Conservation (phyloP, 495 filamentous ascomycete species). For the Endocarpon pusillum region DNA sequence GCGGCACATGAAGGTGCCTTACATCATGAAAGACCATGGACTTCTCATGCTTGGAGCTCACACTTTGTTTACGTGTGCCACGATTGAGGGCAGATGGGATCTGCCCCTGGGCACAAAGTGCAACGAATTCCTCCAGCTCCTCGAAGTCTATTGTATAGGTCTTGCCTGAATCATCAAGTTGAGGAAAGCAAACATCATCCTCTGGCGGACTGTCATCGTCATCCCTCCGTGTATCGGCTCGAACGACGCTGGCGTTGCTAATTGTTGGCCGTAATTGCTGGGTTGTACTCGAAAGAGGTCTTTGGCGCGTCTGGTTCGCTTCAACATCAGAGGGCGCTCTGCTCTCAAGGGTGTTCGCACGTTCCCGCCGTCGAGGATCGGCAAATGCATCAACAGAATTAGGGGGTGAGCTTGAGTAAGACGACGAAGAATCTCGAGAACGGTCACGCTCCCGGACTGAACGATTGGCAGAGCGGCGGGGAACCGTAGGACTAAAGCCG, state of each 20-base stretch:
- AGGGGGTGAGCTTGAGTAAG: conserved; percentile 65
- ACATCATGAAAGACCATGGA: conserved; percentile 49
- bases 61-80: conserved; percentile 27
- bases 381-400: conserved; percentile 98
- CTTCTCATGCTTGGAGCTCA: conserved; percentile 31
- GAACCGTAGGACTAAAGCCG: conserved; percentile 9
- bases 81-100: conserved; percentile 11
- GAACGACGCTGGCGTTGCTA: conserved; percentile 36
- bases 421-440: conserved; percentile 37
- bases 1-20: no score
- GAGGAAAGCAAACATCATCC: conserved; percentile 75
- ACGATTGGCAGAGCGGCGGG: conserved; percentile 19
- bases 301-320: conserved; percentile 44
- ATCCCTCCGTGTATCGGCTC: conserved; percentile 25
- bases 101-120: conserved; percentile 33
- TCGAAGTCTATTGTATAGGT: conserved; percentile 67
- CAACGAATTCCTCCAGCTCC: conserved; percentile 72
- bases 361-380: conserved; percentile 49
- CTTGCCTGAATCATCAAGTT: conserved; percentile 33
- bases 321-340: conserved; percentile 32
- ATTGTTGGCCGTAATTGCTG: conserved; percentile 42
- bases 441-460: conserved; percentile 25
- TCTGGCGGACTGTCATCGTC: conserved; percentile 34
- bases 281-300: conserved; percentile 54
- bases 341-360: conserved; percentile 47